These are phyloP conservation scores for Ascochyta fabae DNA, from an alignment of 2,329 filamentous ascomycete genomes.

Conservation along the genomic window DNA sequence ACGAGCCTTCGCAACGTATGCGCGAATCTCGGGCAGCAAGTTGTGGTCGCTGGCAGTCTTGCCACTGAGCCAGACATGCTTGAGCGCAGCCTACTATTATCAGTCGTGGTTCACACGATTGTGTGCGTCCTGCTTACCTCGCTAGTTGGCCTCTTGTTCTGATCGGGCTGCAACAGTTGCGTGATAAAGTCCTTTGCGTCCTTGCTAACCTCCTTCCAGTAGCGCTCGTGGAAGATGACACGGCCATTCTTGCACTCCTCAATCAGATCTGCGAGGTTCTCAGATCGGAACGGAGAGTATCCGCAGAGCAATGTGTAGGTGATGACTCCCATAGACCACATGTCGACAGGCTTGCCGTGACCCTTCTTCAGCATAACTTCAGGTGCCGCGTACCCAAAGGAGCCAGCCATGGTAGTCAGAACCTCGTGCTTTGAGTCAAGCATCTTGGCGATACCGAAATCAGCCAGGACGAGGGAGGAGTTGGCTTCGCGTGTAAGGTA, in stretches of 20 bases:
- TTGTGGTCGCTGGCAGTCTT: constrained; percentile 94
- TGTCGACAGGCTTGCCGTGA: constrained; percentile 97
- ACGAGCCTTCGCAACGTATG: constrained; percentile 89
- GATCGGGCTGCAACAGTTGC: constrained; percentile 77
- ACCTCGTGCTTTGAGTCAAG: constrained; percentile 89
- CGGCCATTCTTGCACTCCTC: constrained; percentile 86
- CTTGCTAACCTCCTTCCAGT: constrained; percentile 96
- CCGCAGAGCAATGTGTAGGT: constrained; percentile 98
- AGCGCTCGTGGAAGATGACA: constrained; percentile 95
- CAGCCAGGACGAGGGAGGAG: constrained; percentile 89
- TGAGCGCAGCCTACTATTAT: constrained; percentile 69
- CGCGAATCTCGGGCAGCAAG: constrained; percentile 94
- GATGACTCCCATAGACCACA: constrained; percentile 99
- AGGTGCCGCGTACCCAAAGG: constrained; percentile 95
- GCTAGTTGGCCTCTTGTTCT: constrained; percentile 77
- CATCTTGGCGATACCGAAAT: constrained; percentile 99
- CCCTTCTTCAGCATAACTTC: constrained; percentile 98
- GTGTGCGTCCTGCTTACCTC: constrained; percentile 58
- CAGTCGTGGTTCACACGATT: constrained; percentile 6
- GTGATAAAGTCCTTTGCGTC: constrained; percentile 96
- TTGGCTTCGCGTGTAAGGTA: constrained; percentile 80
- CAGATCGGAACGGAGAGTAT: constrained; percentile 96
- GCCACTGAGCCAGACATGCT: constrained; percentile 88
- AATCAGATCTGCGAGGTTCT: constrained; percentile 90
- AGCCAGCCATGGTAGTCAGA: constrained; percentile 97